Evolutionary conservation across 2,329 filamentous ascomycete species (phyloP).

Genomic region (Hirsutella minnesotensis): DNA sequence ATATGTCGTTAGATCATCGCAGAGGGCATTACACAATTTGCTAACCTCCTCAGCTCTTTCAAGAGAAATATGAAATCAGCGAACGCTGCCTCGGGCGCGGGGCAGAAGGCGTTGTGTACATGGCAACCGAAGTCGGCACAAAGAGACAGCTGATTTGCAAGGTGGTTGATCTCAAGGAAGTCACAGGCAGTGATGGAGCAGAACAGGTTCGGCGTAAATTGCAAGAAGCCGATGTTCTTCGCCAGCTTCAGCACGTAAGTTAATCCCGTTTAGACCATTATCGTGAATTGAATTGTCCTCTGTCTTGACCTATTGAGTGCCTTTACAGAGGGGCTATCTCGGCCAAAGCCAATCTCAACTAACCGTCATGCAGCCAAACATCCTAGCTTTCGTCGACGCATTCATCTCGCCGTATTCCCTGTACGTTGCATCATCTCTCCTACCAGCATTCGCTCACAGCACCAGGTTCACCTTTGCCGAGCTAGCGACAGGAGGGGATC

Average conservation of each 20-base stretch:
- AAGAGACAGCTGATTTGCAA: slow-evolving; percentile 59
- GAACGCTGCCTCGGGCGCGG: slow-evolving; percentile 24
- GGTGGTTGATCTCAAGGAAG: slow-evolving; percentile 37
- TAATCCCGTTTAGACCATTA: not conserved
- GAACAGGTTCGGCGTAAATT: slow-evolving; percentile 24
- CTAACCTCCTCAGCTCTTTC: slow-evolving; percentile 14
- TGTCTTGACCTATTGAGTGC: too few relatives aligned
- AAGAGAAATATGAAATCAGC: slow-evolving; percentile 20
- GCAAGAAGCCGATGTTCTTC: slow-evolving; percentile 40
- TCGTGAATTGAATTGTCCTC: too few relatives aligned
- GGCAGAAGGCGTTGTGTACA: slow-evolving; percentile 23
- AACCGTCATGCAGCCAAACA: slow-evolving; percentile 37
- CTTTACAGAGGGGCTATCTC: too few relatives aligned
- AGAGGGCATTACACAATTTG: too few relatives aligned
- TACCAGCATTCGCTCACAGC: not conserved
- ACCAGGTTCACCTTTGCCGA: slow-evolving; percentile 43
- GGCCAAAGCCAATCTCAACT: too few relatives aligned
- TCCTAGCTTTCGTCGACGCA: slow-evolving; percentile 38
- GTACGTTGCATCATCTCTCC: slow-evolving; percentile 17
- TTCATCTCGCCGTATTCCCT: slow-evolving; percentile 34
- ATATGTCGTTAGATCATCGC: too few relatives aligned
- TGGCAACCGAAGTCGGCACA: slow-evolving; percentile 33
- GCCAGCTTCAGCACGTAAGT: slow-evolving; percentile 41
- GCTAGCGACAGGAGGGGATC: slow-evolving; percentile 41
- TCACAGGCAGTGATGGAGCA: slow-evolving; percentile 13